Percentiles rank a stretch among this genome's conserved stretches.
Evolutionary conservation across 2,329 filamentous ascomycete species (phyloP).

Genomic region (Sphaerulina musiva): DNA sequence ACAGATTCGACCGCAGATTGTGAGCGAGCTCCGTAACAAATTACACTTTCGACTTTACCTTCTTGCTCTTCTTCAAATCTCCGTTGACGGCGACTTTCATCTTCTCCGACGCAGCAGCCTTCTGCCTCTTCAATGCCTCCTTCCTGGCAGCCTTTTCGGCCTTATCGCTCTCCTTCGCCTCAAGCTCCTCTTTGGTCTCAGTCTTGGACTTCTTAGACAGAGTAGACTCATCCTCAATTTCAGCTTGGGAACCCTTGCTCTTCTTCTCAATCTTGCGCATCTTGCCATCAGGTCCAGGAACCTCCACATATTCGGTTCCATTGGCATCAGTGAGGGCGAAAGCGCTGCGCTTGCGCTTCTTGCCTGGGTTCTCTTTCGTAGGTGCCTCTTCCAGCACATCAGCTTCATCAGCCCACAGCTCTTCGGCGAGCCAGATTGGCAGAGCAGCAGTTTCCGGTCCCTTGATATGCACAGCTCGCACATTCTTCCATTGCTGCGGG

Average conservation of each 20-base stretch:
- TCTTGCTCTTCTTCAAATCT: constrained; percentile 14
- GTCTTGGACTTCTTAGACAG: constrained; percentile 30
- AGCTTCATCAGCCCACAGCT: constrained; percentile 77
- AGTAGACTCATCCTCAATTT: constrained; percentile 17
- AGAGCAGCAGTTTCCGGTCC: constrained; percentile 79
- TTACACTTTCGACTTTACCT: constrained; percentile 8
- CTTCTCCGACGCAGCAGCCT: constrained; percentile 19
- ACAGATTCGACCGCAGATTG: not conserved
- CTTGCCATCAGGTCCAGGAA: constrained; percentile 31
- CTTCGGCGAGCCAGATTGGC: constrained; percentile 89
- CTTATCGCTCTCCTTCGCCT: constrained; percentile 17
- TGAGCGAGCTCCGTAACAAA: not conserved
- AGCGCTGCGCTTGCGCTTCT: constrained; percentile 33
- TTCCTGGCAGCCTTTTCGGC: constrained; percentile 26
- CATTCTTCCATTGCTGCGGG: constrained; percentile 78
- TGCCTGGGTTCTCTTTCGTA: constrained; percentile 26
- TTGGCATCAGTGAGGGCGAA: constrained; percentile 23
- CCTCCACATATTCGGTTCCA: constrained; percentile 25
- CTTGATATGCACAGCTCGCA: constrained; percentile 83
- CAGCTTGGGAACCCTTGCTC: constrained; percentile 16
- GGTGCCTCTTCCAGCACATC: constrained; percentile 58
- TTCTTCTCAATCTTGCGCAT: constrained; percentile 30
- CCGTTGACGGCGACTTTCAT: constrained; percentile 7
- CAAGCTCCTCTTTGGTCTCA: constrained; percentile 19
- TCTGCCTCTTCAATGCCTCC: constrained; percentile 26